Evolutionary conservation across 106 monocot species (phyloP).

Genomic region (Xerophyta viscosa): DNA sequence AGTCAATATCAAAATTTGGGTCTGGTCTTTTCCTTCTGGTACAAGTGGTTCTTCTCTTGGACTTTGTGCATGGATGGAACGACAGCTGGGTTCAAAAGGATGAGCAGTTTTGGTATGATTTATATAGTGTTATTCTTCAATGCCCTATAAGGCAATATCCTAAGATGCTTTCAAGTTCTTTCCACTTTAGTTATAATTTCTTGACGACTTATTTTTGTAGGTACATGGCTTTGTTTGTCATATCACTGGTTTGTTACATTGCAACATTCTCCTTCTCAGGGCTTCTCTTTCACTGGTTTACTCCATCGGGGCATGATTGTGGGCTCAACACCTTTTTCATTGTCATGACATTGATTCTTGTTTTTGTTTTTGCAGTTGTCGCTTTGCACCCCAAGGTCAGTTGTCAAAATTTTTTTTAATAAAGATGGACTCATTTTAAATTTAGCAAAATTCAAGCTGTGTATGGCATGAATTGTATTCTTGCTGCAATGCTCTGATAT

Average conservation of each 20-base stretch:
- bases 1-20: conserved; percentile 86
- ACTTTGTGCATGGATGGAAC: conserved; percentile 99
- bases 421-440: too few relatives aligned
- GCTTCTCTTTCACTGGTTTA: conserved; percentile 92
- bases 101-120: conserved; percentile 78
- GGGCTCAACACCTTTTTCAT: conserved; percentile 91
- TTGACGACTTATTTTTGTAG: conserved; percentile 19
- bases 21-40: conserved; percentile 97
- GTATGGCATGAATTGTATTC: too few relatives aligned
- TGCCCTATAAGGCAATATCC: too few relatives aligned
- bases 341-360: conserved; percentile 77
- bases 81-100: conserved; percentile 95
- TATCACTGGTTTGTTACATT: conserved; percentile 85
- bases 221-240: conserved; percentile 83
- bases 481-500: too few relatives aligned
- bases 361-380: conserved; percentile 74
- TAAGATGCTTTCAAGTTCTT: too few relatives aligned
- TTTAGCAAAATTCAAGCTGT: too few relatives aligned
- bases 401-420: neutral
- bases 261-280: conserved; percentile 87
- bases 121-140: neutral
- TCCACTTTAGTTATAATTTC: neutral
- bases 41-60: conserved; percentile 96
- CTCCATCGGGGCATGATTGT: conserved; percentile 93
- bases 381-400: conserved; percentile 89